Percentiles rank a stretch among this genome's conserved stretches.
phyloP scores from a whole-genome alignment of 306 rosid genomes.

The Cicer yamashitae region DNA sequence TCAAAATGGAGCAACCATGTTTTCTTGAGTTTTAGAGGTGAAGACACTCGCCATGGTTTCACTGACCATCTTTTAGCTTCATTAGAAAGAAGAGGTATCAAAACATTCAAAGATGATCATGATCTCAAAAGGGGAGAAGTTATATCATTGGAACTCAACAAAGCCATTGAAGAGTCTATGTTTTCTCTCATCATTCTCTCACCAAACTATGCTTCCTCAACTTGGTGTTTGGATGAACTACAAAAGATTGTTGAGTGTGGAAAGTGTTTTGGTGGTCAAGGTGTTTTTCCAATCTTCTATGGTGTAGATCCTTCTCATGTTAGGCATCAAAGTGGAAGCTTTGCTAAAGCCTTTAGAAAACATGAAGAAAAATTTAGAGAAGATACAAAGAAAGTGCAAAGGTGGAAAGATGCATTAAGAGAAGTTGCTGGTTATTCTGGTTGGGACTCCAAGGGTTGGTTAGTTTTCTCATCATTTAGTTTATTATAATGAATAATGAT shows the following conservation, averaged over 20 bases:
- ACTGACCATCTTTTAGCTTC: conserved; percentile 49
- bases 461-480: conserved; percentile 23
- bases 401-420: conserved; percentile 47
- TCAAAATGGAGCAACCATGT: conserved; percentile 45
- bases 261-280: conserved; percentile 23
- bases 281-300: conserved; percentile 46
- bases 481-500: background rate
- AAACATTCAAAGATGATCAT: conserved; percentile 45
- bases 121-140: conserved; percentile 41
- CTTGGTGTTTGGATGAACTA: conserved; percentile 51
- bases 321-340: conserved; percentile 42
- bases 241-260: conserved; percentile 46
- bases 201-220: conserved; percentile 48
- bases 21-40: conserved; percentile 51
- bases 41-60: conserved; percentile 43
- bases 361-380: conserved; percentile 44
- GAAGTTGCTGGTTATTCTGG: conserved; percentile 48
- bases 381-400: conserved; percentile 33
- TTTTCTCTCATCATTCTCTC: conserved; percentile 47
- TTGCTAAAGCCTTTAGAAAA: conserved; percentile 35
- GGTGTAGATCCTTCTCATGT: conserved; percentile 52
- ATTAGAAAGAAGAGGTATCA: conserved; percentile 43
- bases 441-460: conserved; percentile 47
- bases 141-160: conserved; percentile 42
- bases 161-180: conserved; percentile 49